Conservation (phyloP, 2,329 filamentous ascomycete species). For the Neonectria sp. region DNA sequence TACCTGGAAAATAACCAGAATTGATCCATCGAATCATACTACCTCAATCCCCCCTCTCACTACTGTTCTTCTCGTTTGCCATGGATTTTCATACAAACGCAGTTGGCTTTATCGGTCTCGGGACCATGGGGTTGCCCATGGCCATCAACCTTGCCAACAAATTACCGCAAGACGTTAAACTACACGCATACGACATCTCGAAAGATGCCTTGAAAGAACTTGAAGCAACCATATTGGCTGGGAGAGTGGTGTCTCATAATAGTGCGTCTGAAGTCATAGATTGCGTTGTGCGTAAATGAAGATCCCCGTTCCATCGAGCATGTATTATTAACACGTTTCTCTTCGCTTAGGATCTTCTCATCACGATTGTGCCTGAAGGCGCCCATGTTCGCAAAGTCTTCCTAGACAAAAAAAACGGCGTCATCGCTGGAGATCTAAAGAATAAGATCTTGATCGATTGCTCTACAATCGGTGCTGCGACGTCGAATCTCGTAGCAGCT, state of each 20-base stretch:
- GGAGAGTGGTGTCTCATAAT: background rate
- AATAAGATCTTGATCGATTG: constrained; percentile 18
- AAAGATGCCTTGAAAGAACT: background rate
- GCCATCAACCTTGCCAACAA: constrained; percentile 17
- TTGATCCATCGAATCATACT: background rate
- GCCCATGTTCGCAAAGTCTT: constrained; percentile 22
- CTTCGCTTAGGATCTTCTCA: constrained; percentile 12
- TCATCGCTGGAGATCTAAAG: background rate
- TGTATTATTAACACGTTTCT: too few species aligned
- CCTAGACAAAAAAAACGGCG: constrained; percentile 7
- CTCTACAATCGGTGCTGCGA: constrained; percentile 27
- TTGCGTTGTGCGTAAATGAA: background rate
- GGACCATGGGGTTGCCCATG: constrained; percentile 27
- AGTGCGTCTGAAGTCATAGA: constrained; percentile 8
- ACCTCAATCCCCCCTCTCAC: background rate
- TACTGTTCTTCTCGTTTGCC: background rate
- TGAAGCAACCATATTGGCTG: background rate
- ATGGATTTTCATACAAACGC: background rate
- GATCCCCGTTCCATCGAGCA: background rate
- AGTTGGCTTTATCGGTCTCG: constrained; percentile 25
- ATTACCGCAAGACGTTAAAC: background rate
- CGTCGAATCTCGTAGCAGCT: background rate
- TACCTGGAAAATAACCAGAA: background rate
- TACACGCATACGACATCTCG: constrained; percentile 16
- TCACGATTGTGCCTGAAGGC: constrained; percentile 31